phyloP scores from a whole-genome alignment of 2,329 filamentous ascomycete species.

The Ceratocystis lukuohia region DNA sequence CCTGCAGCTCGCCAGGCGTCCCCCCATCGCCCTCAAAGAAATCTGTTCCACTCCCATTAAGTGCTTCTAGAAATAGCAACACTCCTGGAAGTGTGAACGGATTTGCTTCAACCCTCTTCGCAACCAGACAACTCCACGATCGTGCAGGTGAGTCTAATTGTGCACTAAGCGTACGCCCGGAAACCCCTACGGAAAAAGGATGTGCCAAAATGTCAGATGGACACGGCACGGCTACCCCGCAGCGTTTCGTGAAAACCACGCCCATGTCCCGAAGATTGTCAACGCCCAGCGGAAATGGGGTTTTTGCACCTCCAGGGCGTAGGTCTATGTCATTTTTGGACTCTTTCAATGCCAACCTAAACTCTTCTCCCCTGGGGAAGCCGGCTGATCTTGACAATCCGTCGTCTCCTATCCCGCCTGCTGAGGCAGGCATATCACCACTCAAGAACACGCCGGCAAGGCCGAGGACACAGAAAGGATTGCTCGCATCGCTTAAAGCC shows the following conservation, averaged over 20 bases:
- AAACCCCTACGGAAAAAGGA: constrained; percentile 13
- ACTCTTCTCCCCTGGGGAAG: constrained; percentile 15
- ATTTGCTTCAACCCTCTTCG: constrained; percentile 10
- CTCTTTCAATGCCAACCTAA: constrained; percentile 12
- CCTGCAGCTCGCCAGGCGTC: background rate
- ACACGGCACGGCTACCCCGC: constrained; percentile 8
- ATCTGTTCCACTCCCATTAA: constrained; percentile 16
- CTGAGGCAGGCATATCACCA: constrained; percentile 37
- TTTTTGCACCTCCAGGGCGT: constrained; percentile 14
- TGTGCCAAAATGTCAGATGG: background rate
- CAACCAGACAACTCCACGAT: constrained; percentile 13
- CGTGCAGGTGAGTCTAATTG: background rate
- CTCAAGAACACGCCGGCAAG: constrained; percentile 38
- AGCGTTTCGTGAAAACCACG: constrained; percentile 12
- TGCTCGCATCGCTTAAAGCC: constrained; percentile 21
- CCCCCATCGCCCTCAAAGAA: constrained; percentile 21
- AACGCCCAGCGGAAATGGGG: constrained; percentile 17
- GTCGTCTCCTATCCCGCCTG: constrained; percentile 24
- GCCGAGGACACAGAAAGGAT: constrained; percentile 21
- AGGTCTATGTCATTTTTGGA: constrained; percentile 19
- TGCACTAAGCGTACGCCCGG: background rate
- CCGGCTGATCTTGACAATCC: constrained; percentile 13
- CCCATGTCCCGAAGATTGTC: constrained; percentile 19
- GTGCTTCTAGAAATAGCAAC: background rate
- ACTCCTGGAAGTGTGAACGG: constrained; percentile 5